Base-by-base conservation (phyloP, 192 early-diverging fungal genomes). In the Backusella morwellensis region DNA sequence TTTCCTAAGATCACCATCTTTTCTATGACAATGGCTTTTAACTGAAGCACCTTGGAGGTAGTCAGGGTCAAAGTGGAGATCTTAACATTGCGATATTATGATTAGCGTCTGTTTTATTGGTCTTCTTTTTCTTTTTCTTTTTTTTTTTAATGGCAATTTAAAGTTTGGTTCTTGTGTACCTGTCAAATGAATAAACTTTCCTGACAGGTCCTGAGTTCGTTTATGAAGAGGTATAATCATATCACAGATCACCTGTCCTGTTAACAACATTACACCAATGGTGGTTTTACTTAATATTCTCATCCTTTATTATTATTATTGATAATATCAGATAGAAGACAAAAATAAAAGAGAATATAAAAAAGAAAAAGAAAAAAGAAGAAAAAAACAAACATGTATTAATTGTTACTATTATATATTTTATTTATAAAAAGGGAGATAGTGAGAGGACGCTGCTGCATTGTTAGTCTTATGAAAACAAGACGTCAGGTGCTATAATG, bases 131-230 rank as follows among this genome's bases (percentile, higher is more conserved):
- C 15, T 15, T 2, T 14, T 42, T 42, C 3, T 14, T 21, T 35
- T 38, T 21, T 4, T 36, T 12, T 70, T 23, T 2, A 29, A 35
- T 4, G 54, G 41, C 3, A 35, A 47, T 38, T 8, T 35, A 71
- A 70, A 35, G 34, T 68, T 67, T 68, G 19, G 29, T n/a, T 36
- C 36, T 35, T 21, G 35, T 38, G 35, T 75, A 78, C 81, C 81
- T 75, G 81, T 82, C 41, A 82, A 54, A 66, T 82, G 81, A 23
- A 82, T 56, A 68, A 82, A 82, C 36, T 75, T 82, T 21, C 77
- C 81, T 66, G 14, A 36, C 38, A 77, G 40, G 9, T 29, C 23
- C 56, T 63, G 56, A 63, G 56, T 63, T 63, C 56, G 56, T 63
- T 63, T 63, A 63, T 63, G 56, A 63, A 63, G 56, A 63, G 56